Conservation (phyloP, 768 basidiomycete genomes). For the Auriscalpium orientale region DNA sequence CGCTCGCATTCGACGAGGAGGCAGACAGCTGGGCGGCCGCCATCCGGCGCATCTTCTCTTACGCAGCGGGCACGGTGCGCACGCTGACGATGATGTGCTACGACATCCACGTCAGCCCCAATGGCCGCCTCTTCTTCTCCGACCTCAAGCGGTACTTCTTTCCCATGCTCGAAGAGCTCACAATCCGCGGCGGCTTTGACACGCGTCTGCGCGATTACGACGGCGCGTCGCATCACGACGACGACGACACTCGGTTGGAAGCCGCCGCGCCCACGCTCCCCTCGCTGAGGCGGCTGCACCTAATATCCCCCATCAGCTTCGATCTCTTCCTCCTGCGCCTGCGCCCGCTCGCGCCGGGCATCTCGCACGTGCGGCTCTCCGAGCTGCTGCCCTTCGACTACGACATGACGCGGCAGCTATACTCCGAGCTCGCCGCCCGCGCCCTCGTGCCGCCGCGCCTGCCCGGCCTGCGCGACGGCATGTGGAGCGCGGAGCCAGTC, state of each 20-base stretch:
- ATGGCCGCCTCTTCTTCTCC: constrained; percentile 11
- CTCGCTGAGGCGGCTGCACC: constrained; percentile 9
- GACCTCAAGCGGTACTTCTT: constrained; percentile 10
- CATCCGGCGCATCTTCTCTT: constrained; percentile 9
- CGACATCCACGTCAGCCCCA: constrained; percentile 13
- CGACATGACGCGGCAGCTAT: constrained; percentile 8
- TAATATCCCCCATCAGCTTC: constrained; percentile 12
- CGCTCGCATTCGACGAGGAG: constrained; percentile 7
- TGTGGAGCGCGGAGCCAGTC: constrained; percentile 8
- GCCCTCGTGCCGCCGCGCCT: constrained; percentile 8
- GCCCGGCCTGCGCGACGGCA: constrained; percentile 1
- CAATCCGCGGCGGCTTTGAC: constrained; percentile 14
- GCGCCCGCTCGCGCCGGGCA: constrained; percentile 7
- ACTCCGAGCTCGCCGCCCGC: constrained; percentile 14
- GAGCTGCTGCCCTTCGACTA: constrained; percentile 14
- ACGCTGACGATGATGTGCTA: constrained; percentile 15
- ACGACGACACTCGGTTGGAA: not conserved
- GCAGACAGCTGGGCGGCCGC: constrained; percentile 10
- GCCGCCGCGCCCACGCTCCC: constrained; percentile 4
- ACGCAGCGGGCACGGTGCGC: constrained; percentile 10
- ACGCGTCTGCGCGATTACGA: constrained; percentile 8
- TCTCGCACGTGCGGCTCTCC: constrained; percentile 13
- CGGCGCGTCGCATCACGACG: not conserved
- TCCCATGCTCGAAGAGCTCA: constrained; percentile 10
- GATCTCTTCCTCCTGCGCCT: constrained; percentile 12